Base-by-base conservation (phyloP, 1,284 basidiomycete species). In the Phellopilus nigrolimitatus region DNA sequence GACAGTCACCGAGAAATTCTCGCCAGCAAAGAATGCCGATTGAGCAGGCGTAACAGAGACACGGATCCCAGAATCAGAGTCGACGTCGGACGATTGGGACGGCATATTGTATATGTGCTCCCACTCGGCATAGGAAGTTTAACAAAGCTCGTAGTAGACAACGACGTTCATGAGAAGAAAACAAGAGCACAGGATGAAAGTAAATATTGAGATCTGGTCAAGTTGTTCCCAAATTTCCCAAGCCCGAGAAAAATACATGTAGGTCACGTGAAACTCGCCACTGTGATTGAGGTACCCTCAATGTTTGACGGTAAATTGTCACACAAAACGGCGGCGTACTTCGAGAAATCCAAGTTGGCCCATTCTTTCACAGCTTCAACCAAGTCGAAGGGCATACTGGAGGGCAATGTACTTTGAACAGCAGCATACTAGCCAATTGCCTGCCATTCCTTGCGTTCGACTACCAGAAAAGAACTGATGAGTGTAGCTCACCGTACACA, bases 1-100 rank as follows among this genome's bases (percentile, higher is more conserved):
- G 62, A 97, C 84, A 3, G 80, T 85, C 13, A 91, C 90, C 4
- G 82, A 74, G 67, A 95, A 91, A 0, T 79, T 73, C 66, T 97
- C 94, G 55, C 94, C 94, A 1, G 94, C 92, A 66, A 95, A 97
- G 70, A 89, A 97, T 0, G 91, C 90, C 0, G 91, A 88, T 57
- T 93, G 87, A 0, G 85, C 76, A 2, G 94, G 94, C 0, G 82
- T 75, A 22, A 87, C 81, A 25, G 79, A 73, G 40, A 88, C 79
- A 39, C 81, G 79, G 8, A 88, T 76, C 3, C 50, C 50, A 13
- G 43, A 38, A 17, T 52, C 44, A 40, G 37, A 13, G 9, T 40
- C 39, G 27, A 47, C 27, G 17, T 39, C 3, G 15, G 34, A 17
- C 15, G 34, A 15, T 17, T 13, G 34, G 34, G 34, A 17, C 15